A percentile compares a stretch with the other conserved stretches of the same genome.
Conservation (phyloP, 768 basidiomycete species). For the Hortiboletus flavorubellus region DNA sequence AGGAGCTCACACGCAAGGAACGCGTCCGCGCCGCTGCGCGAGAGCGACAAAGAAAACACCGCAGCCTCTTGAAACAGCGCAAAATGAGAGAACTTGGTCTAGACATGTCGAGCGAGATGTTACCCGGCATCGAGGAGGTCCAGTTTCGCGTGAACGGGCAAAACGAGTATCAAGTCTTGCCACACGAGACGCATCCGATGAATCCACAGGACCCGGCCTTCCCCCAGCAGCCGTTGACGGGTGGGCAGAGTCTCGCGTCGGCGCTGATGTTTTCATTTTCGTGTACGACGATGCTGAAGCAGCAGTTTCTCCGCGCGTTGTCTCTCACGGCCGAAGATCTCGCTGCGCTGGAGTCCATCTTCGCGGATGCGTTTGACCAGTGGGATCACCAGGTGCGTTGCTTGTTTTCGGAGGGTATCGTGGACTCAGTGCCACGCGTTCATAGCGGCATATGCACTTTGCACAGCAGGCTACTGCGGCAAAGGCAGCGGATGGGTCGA, state of each 20-base stretch:
- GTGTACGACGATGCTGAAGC: constrained; percentile 69
- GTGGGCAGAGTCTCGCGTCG: constrained; percentile 78
- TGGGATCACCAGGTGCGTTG: constrained; percentile 74
- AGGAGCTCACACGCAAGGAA: constrained; percentile 66
- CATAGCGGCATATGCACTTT: constrained; percentile 47
- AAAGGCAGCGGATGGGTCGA: constrained; percentile 29
- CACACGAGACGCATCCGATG: constrained; percentile 34
- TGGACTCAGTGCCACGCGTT: not conserved
- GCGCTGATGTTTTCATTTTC: constrained; percentile 75
- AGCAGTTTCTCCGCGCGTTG: constrained; percentile 67
- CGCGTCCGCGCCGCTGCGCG: constrained; percentile 72
- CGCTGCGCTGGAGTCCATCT: constrained; percentile 70
- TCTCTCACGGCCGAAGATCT: constrained; percentile 79
- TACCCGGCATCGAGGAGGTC: constrained; percentile 61
- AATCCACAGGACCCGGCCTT: constrained; percentile 59
- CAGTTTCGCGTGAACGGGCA: constrained; percentile 57
- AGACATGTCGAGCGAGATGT: constrained; percentile 75
- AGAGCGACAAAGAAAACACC: constrained; percentile 81
- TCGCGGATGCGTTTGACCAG: constrained; percentile 82
- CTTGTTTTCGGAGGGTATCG: not conserved
- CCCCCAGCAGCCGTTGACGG: constrained; percentile 46
- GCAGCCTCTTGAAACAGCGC: constrained; percentile 70
- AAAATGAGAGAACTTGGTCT: constrained; percentile 81
- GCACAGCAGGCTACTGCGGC: constrained; percentile 35
- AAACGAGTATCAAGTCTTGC: constrained; percentile 37